phyloP scores from a whole-genome alignment of 1,139 yeast genomes.

The Nakaseomyces bracarensis region DNA sequence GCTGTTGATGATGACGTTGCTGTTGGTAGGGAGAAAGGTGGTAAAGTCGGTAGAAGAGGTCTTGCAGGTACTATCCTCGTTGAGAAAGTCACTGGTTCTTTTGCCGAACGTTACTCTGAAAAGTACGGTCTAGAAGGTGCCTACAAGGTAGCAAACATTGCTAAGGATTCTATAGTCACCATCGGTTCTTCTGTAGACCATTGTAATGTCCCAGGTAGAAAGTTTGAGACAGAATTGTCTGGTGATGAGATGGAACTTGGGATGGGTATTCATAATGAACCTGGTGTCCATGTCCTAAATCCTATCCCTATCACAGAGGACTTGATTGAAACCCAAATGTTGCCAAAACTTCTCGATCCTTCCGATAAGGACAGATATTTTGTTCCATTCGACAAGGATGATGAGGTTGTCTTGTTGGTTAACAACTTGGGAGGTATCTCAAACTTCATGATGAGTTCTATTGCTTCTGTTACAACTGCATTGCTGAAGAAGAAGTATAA shows the following conservation, averaged over 20 bases:
- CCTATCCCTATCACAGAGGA: constrained; percentile 65
- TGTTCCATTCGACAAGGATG: constrained; percentile 51
- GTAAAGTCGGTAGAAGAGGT: constrained; percentile 88
- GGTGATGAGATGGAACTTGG: constrained; percentile 76
- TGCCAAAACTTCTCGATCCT: constrained; percentile 47
- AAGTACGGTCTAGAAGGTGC: constrained; percentile 44
- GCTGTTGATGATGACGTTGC: constrained; percentile 89
- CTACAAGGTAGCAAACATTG: constrained; percentile 49
- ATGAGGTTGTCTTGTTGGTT: constrained; percentile 59
- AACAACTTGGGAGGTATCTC: constrained; percentile 87
- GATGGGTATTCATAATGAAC: constrained; percentile 93
- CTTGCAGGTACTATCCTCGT: constrained; percentile 83
- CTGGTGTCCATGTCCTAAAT: constrained; percentile 63
- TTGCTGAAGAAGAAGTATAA: constrained; percentile 41
- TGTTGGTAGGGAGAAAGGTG: constrained; percentile 79
- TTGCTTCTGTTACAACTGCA: constrained; percentile 44
- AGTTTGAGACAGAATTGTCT: constrained; percentile 46
- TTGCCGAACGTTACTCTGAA: constrained; percentile 41
- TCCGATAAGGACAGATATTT: constrained; percentile 63
- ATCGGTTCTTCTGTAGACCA: constrained; percentile 86
- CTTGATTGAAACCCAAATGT: constrained; percentile 42
- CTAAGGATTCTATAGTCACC: constrained; percentile 65
- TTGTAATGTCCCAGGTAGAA: constrained; percentile 79
- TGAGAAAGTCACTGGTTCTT: constrained; percentile 80
- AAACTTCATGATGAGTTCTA: constrained; percentile 61